Conservation (phyloP, 192 early-diverging fungal species). For the Lobulomyces angularis region DNA sequence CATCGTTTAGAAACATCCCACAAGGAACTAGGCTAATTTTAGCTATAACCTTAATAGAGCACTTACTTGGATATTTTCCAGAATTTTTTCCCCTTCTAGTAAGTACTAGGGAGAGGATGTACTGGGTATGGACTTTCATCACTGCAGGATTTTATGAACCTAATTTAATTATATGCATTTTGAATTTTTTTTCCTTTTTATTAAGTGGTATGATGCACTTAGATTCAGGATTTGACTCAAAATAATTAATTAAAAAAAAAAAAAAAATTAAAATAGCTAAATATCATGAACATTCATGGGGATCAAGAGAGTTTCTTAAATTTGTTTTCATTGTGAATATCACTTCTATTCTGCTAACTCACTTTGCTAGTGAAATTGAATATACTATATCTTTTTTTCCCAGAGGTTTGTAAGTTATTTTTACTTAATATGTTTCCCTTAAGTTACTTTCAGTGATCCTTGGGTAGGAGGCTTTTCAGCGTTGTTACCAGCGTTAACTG, state of each 20-base stretch:
- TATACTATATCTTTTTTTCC: constrained; percentile 37
- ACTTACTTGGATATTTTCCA: too few relatives aligned
- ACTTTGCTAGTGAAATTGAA: constrained; percentile 41
- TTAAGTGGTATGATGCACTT: neutral
- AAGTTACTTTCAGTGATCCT: constrained; percentile 1
- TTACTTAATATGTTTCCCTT: neutral
- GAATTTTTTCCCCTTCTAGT: too few relatives aligned
- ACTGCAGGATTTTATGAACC: constrained; percentile 46
- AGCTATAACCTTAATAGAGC: too few relatives aligned
- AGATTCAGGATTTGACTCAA: constrained; percentile 2
- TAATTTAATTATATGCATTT: constrained; percentile 16
- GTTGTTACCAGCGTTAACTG: constrained; percentile 60
- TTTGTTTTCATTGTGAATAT: constrained; percentile 47
- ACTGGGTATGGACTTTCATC: constrained; percentile 56
- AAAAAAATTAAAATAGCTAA: constrained; percentile 45
- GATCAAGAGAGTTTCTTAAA: constrained; percentile 57
- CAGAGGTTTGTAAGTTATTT: constrained; percentile 1
- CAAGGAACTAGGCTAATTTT: too few relatives aligned
- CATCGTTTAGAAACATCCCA: too few relatives aligned
- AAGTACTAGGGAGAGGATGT: too few relatives aligned
- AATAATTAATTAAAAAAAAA: constrained; percentile 27
- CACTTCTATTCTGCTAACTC: constrained; percentile 35
- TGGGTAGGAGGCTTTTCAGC: constrained; percentile 45
- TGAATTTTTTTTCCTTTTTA: neutral
- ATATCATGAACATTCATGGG: constrained; percentile 80